Conservation (phyloP, 495 filamentous ascomycete species). For the Penicillium angulare region DNA sequence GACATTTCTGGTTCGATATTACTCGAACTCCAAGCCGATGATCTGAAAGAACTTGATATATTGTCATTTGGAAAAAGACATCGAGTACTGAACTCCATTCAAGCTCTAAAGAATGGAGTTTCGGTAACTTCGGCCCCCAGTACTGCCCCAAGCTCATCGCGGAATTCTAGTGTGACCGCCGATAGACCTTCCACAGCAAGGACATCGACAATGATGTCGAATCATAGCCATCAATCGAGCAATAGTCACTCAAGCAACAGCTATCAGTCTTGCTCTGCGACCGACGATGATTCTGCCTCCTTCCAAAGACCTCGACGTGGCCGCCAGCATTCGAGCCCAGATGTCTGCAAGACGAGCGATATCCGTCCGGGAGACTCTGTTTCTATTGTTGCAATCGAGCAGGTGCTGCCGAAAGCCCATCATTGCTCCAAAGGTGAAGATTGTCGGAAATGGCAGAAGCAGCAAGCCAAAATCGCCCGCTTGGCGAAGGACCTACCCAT, state of each 20-base stretch:
- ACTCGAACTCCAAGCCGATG: constrained; percentile 81
- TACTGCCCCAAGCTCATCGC: too few relatives aligned
- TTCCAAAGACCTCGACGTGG: too few relatives aligned
- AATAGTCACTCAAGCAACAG: too few relatives aligned
- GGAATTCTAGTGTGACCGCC: too few relatives aligned
- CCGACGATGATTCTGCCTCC: too few relatives aligned
- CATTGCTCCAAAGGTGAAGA: constrained; percentile 87
- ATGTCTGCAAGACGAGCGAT: too few relatives aligned
- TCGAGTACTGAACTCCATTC: constrained; percentile 81
- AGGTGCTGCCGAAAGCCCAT: constrained; percentile 79
- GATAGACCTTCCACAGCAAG: too few relatives aligned
- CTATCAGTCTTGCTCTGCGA: too few relatives aligned
- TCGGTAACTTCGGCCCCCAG: too few relatives aligned
- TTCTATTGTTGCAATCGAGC: constrained; percentile 90
- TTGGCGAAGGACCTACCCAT: constrained; percentile 17
- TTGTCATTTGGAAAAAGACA: constrained; percentile 90
- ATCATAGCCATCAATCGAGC: too few relatives aligned
- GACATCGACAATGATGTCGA: too few relatives aligned
- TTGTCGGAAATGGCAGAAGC: constrained; percentile 75
- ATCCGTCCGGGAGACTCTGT: constrained; percentile 77
- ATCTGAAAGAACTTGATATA: constrained; percentile 92
- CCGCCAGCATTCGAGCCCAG: too few relatives aligned
- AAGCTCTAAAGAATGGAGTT: background rate
- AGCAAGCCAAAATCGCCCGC: constrained; percentile 46
- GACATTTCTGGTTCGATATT: constrained; percentile 87